These are phyloP conservation scores for Cymbopogon flexuosus DNA, from an alignment of 202 grass and related monocot species.

Conservation along the genomic window DNA sequence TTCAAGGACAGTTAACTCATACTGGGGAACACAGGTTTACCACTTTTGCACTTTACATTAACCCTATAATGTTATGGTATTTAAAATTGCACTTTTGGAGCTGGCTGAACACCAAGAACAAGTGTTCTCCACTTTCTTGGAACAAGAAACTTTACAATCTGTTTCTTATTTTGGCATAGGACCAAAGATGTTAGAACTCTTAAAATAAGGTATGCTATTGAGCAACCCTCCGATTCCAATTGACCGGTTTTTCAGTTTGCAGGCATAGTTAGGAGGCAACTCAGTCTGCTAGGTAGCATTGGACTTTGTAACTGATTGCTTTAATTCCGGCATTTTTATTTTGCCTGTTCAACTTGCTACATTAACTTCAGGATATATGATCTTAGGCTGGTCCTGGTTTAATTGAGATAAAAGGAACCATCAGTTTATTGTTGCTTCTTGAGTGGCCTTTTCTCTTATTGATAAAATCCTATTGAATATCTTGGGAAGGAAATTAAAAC, in stretches of 20 bases:
- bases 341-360: neutral
- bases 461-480: constrained; percentile 1
- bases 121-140: neutral
- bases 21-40: constrained; percentile 95
- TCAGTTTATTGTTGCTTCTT: neutral
- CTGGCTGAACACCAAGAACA: constrained; percentile 10
- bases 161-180: constrained; percentile 10
- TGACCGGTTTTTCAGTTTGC: neutral
- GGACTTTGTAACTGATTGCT: neutral
- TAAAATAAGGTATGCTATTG: neutral
- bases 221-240: neutral
- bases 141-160: neutral
- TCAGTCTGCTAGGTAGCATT: neutral
- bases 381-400: constrained; percentile 10
- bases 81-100: neutral
- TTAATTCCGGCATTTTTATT: neutral
- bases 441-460: neutral
- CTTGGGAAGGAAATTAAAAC: constrained; percentile 3
- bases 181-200: neutral
- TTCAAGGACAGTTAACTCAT: constrained; percentile 82
- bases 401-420: neutral
- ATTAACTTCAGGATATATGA: neutral
- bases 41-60: constrained; percentile 4
- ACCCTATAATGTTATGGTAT: neutral
- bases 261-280: neutral